Base-by-base conservation (phyloP, 2,329 filamentous ascomycete species). In the Aspergillus tanneri region DNA sequence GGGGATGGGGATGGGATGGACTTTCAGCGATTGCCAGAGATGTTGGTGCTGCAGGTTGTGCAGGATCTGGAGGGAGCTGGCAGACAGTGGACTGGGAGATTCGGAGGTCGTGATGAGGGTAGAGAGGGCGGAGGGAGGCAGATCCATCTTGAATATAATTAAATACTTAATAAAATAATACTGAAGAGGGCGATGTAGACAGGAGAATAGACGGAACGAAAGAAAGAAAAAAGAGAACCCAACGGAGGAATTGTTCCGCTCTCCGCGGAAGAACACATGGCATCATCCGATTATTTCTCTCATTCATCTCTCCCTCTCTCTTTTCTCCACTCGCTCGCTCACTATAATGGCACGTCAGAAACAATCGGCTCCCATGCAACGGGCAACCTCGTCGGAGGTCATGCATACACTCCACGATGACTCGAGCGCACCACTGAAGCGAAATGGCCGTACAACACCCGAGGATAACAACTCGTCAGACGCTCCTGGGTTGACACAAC, bases 321-420 rank as follows among this genome's bases (percentile, higher is more conserved):
- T 22, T 30, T 21, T 42, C 5, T n/a, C 39, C 25, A 14, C 39
- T 14, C 22, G 32, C 47, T 57, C 30, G 43, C 36, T 45, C 45
- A 25, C 18, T 34, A 28, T 34, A 30, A 90, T 90, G 87, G 86
- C 85, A 51, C 82, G 86, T 61, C 80, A 79, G 46, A 90, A 90
- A 71, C 85, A 88, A 70, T 73, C 79, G 30, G 75, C 73, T 40
- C 84, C 87, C 8, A 70, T 86, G 49, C 80, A 82, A 66, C 82
- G 85, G 64, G 79, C 82, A 56, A 73, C 81, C 2, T 88, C 85
- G 6, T 85, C 83, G 21, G 84, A 88, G 63, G 82, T 83, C 64
- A 80, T 83, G 66, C 66, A 69, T 46, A 56, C 52, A 44, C 61
- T 58, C 39, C 58, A 61, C 60, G 60, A 71, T 42, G 54, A 64